Base-by-base conservation (phyloP, 345 rosid genomes). In the Salix suchowensis region DNA sequence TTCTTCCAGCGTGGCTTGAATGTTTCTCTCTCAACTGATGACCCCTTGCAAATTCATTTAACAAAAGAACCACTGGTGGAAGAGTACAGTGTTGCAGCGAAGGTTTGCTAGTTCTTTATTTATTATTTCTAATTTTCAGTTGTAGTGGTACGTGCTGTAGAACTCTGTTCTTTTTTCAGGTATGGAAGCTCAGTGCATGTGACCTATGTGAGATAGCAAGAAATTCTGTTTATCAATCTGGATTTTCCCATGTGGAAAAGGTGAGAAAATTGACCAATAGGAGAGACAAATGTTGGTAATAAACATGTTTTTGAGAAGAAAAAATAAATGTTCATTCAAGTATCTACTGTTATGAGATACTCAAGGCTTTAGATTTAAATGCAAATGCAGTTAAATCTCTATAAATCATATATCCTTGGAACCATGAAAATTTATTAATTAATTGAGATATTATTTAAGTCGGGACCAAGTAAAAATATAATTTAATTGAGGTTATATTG, bases 131-230 rank as follows among this genome's bases (percentile, higher is more conserved):
- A 5, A 37, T 26, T 19, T 19, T 65, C 18, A 34, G 42, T 11
- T 7, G 39, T 23, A 15, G 50, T 67, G 39, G 21, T 50, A 28
- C 32, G 39, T 76, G 39, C 44, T 70, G 30, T 44, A 12, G 23
- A 77, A 48, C 19, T 18, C 24, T 34, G 23, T 6, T 15, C 15
- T 76, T 37, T 68, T 44, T 79, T 61, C 81, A 87, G 90, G 86
- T 85, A 11, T 85, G 88, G 90, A 87, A 87, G 81, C 86, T 85
- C 73, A 85, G 88, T 68, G 79, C 90, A 36, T 87, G 87, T 58
- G 88, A 87, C 79, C 77, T 87, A n/a, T 87, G 88, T 67, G 90
- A 87, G 87, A 87, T 87, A 73, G 90, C 82, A 1, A 86, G 90
- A 73, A 88, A 86, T 76, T 88, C 90, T 28, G 87, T 88, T 26